These are phyloP conservation scores for Blastobotrys proliferans DNA, from an alignment of 1,139 yeast genomes.

Conservation along the genomic window DNA sequence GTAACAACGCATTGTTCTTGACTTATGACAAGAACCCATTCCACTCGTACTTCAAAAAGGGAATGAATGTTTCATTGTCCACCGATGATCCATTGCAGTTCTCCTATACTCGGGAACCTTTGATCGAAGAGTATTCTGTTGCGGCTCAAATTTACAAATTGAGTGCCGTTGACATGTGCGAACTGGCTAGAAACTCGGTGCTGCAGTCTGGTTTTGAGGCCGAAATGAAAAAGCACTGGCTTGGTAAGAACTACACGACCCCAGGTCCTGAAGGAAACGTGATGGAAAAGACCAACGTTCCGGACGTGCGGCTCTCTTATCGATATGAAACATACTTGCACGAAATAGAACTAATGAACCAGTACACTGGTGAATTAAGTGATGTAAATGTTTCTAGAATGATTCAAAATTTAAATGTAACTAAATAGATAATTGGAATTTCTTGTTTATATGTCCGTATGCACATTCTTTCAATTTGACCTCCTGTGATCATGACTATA, in stretches of 20 bases:
- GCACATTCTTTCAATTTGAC: too few species aligned
- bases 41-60: constrained; percentile 82
- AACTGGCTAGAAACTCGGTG: constrained; percentile 77
- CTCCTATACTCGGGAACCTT: constrained; percentile 95
- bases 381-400: constrained; percentile 6
- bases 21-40: constrained; percentile 95
- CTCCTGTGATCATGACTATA: too few species aligned
- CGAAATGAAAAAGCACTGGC: constrained; percentile 82
- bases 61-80: constrained; percentile 87
- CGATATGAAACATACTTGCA: constrained; percentile 76
- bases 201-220: constrained; percentile 90
- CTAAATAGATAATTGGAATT: too few species aligned
- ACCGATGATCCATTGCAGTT: constrained; percentile 94
- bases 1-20: constrained; percentile 91
- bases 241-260: constrained; percentile 62
- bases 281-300: constrained; percentile 91
- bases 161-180: constrained; percentile 96
- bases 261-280: constrained; percentile 78
- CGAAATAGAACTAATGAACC: constrained; percentile 67
- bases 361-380: constrained; percentile 40
- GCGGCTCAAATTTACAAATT: constrained; percentile 96
- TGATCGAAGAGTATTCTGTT: constrained; percentile 94
- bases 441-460: too few species aligned
- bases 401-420: constrained; percentile 8
- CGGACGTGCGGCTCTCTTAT: constrained; percentile 77